phyloP scores from a whole-genome alignment of 768 basidiomycete genomes.

The Candolleomyces efflorescens region DNA sequence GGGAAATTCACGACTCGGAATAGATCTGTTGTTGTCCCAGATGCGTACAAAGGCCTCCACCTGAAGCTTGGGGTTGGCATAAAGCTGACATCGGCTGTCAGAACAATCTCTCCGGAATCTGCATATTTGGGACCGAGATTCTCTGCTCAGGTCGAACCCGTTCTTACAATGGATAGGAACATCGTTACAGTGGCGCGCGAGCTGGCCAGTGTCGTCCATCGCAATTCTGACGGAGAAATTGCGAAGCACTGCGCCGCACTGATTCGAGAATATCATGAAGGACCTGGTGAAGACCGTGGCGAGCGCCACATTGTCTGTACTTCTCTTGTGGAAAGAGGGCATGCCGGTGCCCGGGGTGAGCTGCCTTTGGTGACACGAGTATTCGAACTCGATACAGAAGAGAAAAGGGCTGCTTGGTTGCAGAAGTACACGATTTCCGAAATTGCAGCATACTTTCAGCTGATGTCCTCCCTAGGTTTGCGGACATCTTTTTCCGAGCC shows the following conservation, averaged over 20 bases:
- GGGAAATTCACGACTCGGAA: not conserved
- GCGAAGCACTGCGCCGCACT: slow-evolving; percentile 53
- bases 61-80: slow-evolving; percentile 55
- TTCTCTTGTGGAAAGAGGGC: slow-evolving; percentile 51
- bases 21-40: slow-evolving; percentile 52
- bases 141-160: slow-evolving; percentile 47
- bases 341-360: slow-evolving; percentile 40
- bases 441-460: not conserved
- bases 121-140: slow-evolving; percentile 55
- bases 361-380: slow-evolving; percentile 45
- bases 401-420: slow-evolving; percentile 46
- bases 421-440: slow-evolving; percentile 32
- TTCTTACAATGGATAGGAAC: slow-evolving; percentile 40
- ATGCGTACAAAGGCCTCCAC: slow-evolving; percentile 38
- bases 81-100: slow-evolving; percentile 53
- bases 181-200: slow-evolving; percentile 54
- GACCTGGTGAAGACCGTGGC: slow-evolving; percentile 38
- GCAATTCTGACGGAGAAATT: slow-evolving; percentile 42
- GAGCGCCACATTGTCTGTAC: slow-evolving; percentile 56
- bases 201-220: slow-evolving; percentile 48
- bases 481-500: slow-evolving; percentile 46
- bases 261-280: slow-evolving; percentile 50
- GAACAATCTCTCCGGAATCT: slow-evolving; percentile 56
- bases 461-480: slow-evolving; percentile 30
- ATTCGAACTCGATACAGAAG: slow-evolving; percentile 48